phyloP scores from a whole-genome alignment of 1,284 basidiomycete genomes.

The Ceratobasidium sp. region DNA sequence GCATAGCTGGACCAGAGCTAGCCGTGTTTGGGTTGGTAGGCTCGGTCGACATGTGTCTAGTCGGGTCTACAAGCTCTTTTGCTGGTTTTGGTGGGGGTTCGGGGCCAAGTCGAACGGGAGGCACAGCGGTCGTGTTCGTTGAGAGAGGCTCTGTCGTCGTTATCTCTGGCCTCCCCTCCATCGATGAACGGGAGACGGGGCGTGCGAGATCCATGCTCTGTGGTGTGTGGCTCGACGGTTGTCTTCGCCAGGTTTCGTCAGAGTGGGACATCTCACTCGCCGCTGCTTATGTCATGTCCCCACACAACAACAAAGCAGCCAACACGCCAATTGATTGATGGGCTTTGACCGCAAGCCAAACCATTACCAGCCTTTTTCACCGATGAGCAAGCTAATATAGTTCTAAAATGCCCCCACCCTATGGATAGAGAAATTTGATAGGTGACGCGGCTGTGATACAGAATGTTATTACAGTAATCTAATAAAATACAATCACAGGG shows the following conservation, averaged over 20 bases:
- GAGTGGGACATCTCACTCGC: slow-evolving; percentile 5
- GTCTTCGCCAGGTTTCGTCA: slow-evolving; percentile 8
- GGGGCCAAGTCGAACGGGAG: slow-evolving; percentile 20
- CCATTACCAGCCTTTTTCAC: too few relatives aligned
- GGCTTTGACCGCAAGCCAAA: too few relatives aligned
- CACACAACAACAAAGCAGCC: not conserved
- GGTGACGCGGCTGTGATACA: too few relatives aligned
- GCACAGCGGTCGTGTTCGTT: not conserved
- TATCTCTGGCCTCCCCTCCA: slow-evolving; percentile 10
- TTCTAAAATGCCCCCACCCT: too few relatives aligned
- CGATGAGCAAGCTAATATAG: too few relatives aligned
- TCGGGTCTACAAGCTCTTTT: not conserved
- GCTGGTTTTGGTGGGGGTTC: slow-evolving; percentile 29
- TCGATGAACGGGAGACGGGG: slow-evolving; percentile 30
- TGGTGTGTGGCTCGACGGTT: slow-evolving; percentile 11
- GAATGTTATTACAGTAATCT: too few relatives aligned
- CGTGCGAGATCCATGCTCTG: slow-evolving; percentile 28
- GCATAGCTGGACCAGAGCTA: not conserved
- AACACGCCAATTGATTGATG: slow-evolving; percentile 1
- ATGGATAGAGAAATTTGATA: too few relatives aligned
- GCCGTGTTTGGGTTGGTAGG: slow-evolving; percentile 10
- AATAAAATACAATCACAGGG: too few relatives aligned
- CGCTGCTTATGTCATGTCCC: slow-evolving; percentile 4
- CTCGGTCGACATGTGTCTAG: slow-evolving; percentile 29
- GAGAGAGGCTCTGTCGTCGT: slow-evolving; percentile 1